phyloP scores from a whole-genome alignment of 192 early-diverging fungal species.

The Linnemannia elongata region DNA sequence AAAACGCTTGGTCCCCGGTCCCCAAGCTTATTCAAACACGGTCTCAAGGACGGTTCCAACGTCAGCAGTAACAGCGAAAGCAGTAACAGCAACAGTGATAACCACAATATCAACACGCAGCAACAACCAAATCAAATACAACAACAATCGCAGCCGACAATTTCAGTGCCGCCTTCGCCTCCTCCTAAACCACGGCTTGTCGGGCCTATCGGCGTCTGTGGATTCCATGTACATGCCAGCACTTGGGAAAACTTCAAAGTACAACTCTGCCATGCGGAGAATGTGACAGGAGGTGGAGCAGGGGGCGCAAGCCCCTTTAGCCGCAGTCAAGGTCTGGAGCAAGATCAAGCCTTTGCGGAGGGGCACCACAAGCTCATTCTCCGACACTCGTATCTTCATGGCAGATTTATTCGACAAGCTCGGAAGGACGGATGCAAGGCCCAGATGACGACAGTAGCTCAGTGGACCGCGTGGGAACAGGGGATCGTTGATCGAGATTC shows the following conservation, averaged over 20 bases:
- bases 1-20: background rate
- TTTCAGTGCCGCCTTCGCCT: background rate
- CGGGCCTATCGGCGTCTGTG: slow-evolving; percentile 20
- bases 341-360: background rate
- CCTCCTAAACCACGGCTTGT: background rate
- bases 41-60: background rate
- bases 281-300: background rate
- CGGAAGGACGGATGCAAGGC: background rate
- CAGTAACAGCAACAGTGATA: background rate
- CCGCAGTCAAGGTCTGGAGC: background rate
- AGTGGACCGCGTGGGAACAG: slow-evolving; percentile 12
- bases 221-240: slow-evolving; percentile 31
- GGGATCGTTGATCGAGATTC: background rate
- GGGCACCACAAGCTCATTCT: slow-evolving; percentile 25
- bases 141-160: background rate
- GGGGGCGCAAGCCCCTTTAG: background rate
- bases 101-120: background rate
- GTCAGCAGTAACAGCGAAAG: background rate
- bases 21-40: background rate
- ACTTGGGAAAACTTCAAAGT: slow-evolving; percentile 22
- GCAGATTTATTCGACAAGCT: background rate
- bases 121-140: background rate
- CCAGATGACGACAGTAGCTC: slow-evolving; percentile 3
- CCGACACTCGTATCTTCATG: slow-evolving; percentile 5
- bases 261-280: slow-evolving; percentile 2